Percentiles rank a stretch among this genome's conserved stretches.
Evolutionary conservation across 2,329 filamentous ascomycete genomes (phyloP).

Genomic region (Proliferodiscus dingleyae): DNA sequence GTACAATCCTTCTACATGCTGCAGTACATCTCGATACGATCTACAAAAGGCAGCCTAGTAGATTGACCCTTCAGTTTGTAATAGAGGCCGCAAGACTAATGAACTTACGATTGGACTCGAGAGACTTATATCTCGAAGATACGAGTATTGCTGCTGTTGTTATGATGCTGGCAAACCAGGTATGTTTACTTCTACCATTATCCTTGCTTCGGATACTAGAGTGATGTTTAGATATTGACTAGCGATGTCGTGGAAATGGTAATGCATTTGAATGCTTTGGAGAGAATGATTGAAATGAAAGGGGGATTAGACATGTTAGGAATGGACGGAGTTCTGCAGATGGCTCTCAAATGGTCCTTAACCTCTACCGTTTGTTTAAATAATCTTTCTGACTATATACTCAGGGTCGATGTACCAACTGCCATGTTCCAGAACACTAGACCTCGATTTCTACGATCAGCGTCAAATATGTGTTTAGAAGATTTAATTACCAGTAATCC

Average conservation of each 20-base stretch:
- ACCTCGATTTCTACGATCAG: constrained; percentile 5
- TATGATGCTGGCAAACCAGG: constrained; percentile 7
- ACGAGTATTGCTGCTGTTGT: constrained; percentile 6
- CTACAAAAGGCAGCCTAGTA: constrained; percentile 6
- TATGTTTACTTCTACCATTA: constrained; percentile 6
- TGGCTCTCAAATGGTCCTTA: not conserved
- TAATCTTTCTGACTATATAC: constrained; percentile 3
- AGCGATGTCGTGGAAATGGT: constrained; percentile 6
- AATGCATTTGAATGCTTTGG: constrained; percentile 7
- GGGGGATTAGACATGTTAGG: constrained; percentile 6
- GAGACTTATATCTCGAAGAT: constrained; percentile 6
- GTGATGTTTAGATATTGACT: constrained; percentile 7
- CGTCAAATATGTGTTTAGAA: constrained; percentile 4
- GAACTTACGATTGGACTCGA: constrained; percentile 4
- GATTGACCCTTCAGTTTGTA: constrained; percentile 1
- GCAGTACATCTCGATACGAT: constrained; percentile 6
- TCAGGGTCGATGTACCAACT: constrained; percentile 6
- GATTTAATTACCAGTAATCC: not conserved
- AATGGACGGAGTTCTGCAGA: constrained; percentile 5
- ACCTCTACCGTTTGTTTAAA: not conserved
- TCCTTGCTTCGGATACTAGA: constrained; percentile 1
- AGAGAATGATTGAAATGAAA: constrained; percentile 8
- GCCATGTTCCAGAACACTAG: constrained; percentile 6
- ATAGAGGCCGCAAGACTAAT: constrained; percentile 3
- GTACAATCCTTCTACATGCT: constrained; percentile 6